phyloP scores from a whole-genome alignment of 306 rosid species.

The Quercus dentata region DNA sequence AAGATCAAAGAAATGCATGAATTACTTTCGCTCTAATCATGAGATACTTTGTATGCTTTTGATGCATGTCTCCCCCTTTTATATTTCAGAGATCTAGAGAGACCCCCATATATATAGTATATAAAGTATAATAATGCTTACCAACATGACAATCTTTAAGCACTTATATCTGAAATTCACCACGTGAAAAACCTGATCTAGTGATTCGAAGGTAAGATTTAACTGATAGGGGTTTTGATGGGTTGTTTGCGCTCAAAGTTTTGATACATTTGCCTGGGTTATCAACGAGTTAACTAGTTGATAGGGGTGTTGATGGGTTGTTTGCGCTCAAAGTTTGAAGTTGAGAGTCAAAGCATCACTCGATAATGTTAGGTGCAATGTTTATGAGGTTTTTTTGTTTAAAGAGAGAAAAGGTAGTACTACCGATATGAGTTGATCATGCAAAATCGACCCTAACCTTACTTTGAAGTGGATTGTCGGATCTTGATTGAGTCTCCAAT shows the following conservation, averaged over 20 bases:
- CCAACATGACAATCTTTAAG: neutral
- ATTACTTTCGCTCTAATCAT: slow-evolving; percentile 40
- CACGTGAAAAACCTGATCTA: slow-evolving; percentile 8
- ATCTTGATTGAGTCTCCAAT: too few species aligned
- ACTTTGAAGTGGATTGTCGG: too few species aligned
- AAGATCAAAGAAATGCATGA: slow-evolving; percentile 48
- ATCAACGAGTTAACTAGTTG: neutral
- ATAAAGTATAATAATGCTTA: neutral
- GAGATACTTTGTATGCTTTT: slow-evolving; percentile 46
- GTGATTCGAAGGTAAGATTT: slow-evolving; percentile 9
- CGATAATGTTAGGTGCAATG: too few species aligned
- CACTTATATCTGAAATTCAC: neutral
- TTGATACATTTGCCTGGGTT: neutral
- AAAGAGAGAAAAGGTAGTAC: too few species aligned
- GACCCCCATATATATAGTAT: neutral
- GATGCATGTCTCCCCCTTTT: slow-evolving; percentile 26
- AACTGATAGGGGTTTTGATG: too few species aligned
- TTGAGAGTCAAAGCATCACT: too few species aligned
- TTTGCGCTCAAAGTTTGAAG: too few species aligned
- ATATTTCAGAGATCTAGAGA: neutral
- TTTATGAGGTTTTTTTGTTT: too few species aligned
- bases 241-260: too few species aligned
- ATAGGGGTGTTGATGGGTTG: neutral
- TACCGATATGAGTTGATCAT: too few species aligned
- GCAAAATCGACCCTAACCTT: too few species aligned